Conservation (phyloP, 176 grass and related monocot genomes). For the Oryza officinalis region DNA sequence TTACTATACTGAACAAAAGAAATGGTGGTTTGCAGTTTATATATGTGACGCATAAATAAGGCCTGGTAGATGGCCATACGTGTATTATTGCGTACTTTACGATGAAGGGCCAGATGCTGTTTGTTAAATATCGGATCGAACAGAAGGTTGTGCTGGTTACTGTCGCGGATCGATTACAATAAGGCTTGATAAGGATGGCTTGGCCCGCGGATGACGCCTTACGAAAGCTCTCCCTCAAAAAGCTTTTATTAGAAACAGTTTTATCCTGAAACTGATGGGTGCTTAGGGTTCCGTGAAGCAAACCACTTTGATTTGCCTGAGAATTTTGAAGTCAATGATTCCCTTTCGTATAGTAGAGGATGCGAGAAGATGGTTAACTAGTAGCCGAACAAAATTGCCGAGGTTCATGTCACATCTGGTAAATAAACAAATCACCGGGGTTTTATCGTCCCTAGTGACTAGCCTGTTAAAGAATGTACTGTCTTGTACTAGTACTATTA, state of each 20-base stretch:
- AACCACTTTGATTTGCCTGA: constrained; percentile 3
- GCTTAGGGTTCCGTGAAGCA: constrained; percentile 44
- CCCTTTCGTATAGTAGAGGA: background rate
- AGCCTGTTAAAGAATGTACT: background rate
- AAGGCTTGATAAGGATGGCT: constrained; percentile 11
- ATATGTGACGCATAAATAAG: background rate
- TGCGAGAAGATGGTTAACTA: background rate
- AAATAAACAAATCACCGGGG: background rate
- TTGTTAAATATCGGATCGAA: background rate
- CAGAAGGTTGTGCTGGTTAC: constrained; percentile 6
- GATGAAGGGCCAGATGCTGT: background rate
- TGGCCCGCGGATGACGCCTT: constrained; percentile 41
- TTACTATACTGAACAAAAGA: background rate
- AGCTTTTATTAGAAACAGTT: background rate
- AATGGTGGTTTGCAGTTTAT: background rate
- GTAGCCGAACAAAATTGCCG: background rate
- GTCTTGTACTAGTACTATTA: no score
- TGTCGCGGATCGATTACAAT: background rate
- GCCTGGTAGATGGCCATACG: background rate
- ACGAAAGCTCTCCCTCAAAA: constrained; percentile 32
- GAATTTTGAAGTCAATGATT: background rate
- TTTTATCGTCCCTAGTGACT: background rate
- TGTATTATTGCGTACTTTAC: background rate
- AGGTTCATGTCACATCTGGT: background rate
- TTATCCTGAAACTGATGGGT: constrained; percentile 23